Evolutionary conservation across 2,329 filamentous ascomycete genomes (phyloP), one percentile per base, ranked within the genome.

Genomic region (Diaporthe australafricana): DNA sequence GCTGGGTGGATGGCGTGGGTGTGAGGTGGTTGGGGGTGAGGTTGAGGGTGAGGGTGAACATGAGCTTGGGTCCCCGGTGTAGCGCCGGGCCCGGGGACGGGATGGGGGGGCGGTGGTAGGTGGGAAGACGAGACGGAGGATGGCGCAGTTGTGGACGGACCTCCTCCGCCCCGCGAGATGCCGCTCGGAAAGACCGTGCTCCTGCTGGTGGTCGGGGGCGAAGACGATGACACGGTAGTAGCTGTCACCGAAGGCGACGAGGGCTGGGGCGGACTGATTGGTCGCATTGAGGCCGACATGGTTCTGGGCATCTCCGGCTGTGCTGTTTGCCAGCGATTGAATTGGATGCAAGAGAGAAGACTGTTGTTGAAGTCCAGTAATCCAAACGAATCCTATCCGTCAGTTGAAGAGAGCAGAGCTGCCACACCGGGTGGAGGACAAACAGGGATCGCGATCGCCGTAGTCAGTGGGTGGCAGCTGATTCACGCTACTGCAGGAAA

Each of bases 151-250:
- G 72, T 72, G 38, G 72, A 71, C 52, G 67, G 67, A n/a, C 67
- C 70, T 50, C 57, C 70, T 27, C 70, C 62, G 62, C 40, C 62
- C 5, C 70, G 56, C 6, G 55, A 48, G 25, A 63, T 45, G 38
- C 35, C 38, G 48, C 73, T 55, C 50, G 74, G 73, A 16, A 65
- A 72, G 50, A 35, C 35, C 22, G 72, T 72, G 68, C 73, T 74
- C 32, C 72, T 65, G 30, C 67, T 68, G 50, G 63, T 57, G 68
- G 68, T 75, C 32, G 57, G 60, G 11, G 62, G 55, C 62, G 67
- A 53, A 17, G 74, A 70, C 42, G 73, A 68, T 57, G 73, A 68
- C 38, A 72, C 55, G 63, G 74, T 74, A 47, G 74, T 74, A 63
- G 71, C 67, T 55, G 73, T 69, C 12, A 67, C 73, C 27, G 72